phyloP scores from a whole-genome alignment of 257 asterid species.

The Fraxinus pennsylvanica region DNA sequence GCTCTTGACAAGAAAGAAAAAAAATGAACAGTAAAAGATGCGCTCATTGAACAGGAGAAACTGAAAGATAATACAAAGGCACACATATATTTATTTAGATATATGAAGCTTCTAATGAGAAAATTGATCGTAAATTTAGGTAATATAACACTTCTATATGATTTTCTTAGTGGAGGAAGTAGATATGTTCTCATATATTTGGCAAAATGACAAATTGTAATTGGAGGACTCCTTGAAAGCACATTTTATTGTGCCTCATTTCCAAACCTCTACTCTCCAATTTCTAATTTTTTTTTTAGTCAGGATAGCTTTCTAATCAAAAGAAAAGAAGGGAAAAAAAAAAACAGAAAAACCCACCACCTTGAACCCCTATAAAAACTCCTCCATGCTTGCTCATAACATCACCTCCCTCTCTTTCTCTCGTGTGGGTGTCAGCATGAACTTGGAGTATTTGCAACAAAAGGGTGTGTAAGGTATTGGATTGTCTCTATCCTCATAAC shows the following conservation, averaged over 20 bases:
- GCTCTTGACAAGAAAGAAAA: not conserved
- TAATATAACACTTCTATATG: conserved; percentile 42
- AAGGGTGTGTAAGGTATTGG: conserved; percentile 15
- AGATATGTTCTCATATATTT: conserved; percentile 56
- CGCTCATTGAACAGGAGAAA: conserved; percentile 14
- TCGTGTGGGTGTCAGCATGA: conserved; percentile 37
- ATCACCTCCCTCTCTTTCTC: conserved; percentile 29
- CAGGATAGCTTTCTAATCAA: conserved; percentile 26
- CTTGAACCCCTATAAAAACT: conserved; percentile 50
- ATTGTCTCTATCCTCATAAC: conserved; percentile 33
- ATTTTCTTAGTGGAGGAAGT: conserved; percentile 44
- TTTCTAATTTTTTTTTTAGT: conserved; percentile 16
- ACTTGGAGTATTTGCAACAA: conserved; percentile 28
- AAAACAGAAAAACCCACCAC: conserved; percentile 38
- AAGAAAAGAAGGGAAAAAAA: not conserved
- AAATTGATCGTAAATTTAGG: conserved; percentile 48
- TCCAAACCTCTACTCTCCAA: conserved; percentile 25
- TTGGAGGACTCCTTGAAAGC: conserved; percentile 37
- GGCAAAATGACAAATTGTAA: conserved; percentile 51
- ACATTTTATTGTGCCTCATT: conserved; percentile 25
- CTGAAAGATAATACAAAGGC: not conserved
- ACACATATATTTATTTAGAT: not conserved
- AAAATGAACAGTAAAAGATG: not conserved
- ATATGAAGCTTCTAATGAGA: conserved; percentile 36
- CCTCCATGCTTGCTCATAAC: conserved; percentile 29